Percentiles rank a stretch among this genome's conserved stretches.
Conservation (phyloP, 2,329 filamentous ascomycete species). For the Sarocladium strictum region DNA sequence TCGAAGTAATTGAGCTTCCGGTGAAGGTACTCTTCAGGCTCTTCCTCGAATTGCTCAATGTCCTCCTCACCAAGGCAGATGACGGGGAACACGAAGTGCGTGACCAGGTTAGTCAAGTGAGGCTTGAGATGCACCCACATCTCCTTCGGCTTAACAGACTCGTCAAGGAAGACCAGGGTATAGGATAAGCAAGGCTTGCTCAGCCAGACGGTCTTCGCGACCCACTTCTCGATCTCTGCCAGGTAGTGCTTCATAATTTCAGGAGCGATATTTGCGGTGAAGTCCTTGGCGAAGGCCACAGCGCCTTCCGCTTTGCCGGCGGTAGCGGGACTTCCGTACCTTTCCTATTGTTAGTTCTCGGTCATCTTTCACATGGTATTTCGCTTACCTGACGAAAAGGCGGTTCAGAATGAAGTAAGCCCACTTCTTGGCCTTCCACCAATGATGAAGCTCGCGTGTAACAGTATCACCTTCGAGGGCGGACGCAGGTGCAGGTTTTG, state of each 20-base stretch:
- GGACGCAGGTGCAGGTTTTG: slow-evolving; percentile 72
- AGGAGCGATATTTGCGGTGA: slow-evolving; percentile 85
- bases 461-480: slow-evolving; percentile 79
- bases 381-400: slow-evolving; percentile 75
- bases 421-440: slow-evolving; percentile 99
- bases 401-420: slow-evolving; percentile 96
- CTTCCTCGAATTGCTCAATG: slow-evolving; percentile 85
- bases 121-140: slow-evolving; percentile 95
- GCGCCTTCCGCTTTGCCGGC: slow-evolving; percentile 72
- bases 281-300: slow-evolving; percentile 78
- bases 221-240: slow-evolving; percentile 94
- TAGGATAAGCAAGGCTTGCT: slow-evolving; percentile 92
- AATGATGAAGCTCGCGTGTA: slow-evolving; percentile 89
- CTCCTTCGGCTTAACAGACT: slow-evolving; percentile 93
- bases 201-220: slow-evolving; percentile 87
- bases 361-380: neutral
- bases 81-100: slow-evolving; percentile 92
- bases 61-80: slow-evolving; percentile 90
- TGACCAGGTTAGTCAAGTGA: slow-evolving; percentile 87
- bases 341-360: slow-evolving; percentile 26
- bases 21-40: slow-evolving; percentile 95
- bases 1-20: slow-evolving; percentile 97
- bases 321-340: slow-evolving; percentile 82
- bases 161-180: slow-evolving; percentile 90
- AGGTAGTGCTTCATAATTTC: slow-evolving; percentile 96